phyloP scores from a whole-genome alignment of 2,329 filamentous ascomycete genomes.

The Lasiodiplodia sp. region DNA sequence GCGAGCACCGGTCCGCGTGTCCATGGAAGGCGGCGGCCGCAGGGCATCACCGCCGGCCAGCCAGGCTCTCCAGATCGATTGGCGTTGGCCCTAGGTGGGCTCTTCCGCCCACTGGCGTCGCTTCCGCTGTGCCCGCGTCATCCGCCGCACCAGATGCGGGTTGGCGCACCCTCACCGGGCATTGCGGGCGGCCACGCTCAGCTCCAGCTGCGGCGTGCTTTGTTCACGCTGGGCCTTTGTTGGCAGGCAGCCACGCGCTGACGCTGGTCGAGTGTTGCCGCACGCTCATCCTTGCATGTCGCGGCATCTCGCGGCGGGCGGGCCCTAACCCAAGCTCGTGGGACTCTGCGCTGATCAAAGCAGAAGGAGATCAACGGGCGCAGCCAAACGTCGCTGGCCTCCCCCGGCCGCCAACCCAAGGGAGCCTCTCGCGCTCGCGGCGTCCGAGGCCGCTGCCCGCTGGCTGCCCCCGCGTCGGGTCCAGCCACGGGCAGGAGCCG shows the following conservation, averaged over 20 bases:
- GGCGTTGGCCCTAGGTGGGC: constrained; percentile 18
- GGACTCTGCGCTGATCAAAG: constrained; percentile 25
- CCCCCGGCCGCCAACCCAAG: not conserved
- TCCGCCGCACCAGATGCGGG: constrained; percentile 18
- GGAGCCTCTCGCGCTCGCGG: not conserved
- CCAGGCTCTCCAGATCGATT: constrained; percentile 16
- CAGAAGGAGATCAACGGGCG: constrained; percentile 20
- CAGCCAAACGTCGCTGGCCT: constrained; percentile 11
- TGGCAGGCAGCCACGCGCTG: constrained; percentile 26
- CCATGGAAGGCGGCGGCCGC: not conserved
- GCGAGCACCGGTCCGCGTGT: not conserved
- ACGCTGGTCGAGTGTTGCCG: constrained; percentile 14
- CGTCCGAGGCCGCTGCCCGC: constrained; percentile 4
- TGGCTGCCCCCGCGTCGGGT: not conserved
- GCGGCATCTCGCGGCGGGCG: constrained; percentile 22
- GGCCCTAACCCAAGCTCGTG: constrained; percentile 16
- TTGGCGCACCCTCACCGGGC: not conserved
- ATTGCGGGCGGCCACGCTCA: constrained; percentile 1
- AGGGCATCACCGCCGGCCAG: not conserved
- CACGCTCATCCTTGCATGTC: constrained; percentile 23
- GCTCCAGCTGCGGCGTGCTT: constrained; percentile 1
- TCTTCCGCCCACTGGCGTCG: constrained; percentile 7
- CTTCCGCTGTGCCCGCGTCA: constrained; percentile 6
- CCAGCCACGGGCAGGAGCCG: constrained; percentile 12
- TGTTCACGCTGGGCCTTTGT: constrained; percentile 15